Conservation (phyloP, 345 rosid species). For the Citrus inodora region DNA sequence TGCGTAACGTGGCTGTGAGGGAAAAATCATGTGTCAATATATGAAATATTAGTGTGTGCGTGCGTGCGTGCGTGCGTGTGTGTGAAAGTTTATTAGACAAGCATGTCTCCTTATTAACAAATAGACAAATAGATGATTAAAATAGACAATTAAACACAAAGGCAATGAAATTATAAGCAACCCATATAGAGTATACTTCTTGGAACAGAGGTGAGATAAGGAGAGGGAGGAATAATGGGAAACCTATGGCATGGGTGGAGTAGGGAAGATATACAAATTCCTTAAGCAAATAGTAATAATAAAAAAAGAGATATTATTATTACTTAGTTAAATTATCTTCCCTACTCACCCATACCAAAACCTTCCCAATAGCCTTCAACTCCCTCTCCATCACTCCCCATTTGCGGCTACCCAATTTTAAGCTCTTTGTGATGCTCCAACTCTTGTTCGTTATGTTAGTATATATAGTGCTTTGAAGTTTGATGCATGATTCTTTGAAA, state of each 20-base stretch:
- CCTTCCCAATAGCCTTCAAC: slow-evolving; percentile 27
- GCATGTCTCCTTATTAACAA: no score
- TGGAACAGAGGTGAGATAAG: not conserved
- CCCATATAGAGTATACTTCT: no score
- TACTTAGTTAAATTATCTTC: slow-evolving; percentile 7
- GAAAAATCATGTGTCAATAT: no score
- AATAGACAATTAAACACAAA: not conserved
- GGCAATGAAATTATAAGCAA: no score
- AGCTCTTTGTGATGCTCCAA: not conserved
- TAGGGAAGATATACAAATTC: slow-evolving; percentile 19
- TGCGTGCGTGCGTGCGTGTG: no score
- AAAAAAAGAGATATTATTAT: accelerated
- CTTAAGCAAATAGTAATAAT: not conserved
- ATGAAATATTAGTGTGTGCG: no score
- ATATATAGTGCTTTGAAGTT: slow-evolving; percentile 5
- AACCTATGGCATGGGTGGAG: slow-evolving; percentile 36
- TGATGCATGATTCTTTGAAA: not conserved
- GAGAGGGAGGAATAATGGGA: slow-evolving; percentile 36
- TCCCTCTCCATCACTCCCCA: slow-evolving; percentile 25
- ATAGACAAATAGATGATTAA: no score
- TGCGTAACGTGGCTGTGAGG: no score
- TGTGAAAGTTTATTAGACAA: no score
- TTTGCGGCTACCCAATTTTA: no score
- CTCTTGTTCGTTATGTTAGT: not conserved
- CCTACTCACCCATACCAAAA: slow-evolving; percentile 27